Conservation (phyloP, 495 filamentous ascomycete genomes). For the Aspergillus coremiiformis region DNA sequence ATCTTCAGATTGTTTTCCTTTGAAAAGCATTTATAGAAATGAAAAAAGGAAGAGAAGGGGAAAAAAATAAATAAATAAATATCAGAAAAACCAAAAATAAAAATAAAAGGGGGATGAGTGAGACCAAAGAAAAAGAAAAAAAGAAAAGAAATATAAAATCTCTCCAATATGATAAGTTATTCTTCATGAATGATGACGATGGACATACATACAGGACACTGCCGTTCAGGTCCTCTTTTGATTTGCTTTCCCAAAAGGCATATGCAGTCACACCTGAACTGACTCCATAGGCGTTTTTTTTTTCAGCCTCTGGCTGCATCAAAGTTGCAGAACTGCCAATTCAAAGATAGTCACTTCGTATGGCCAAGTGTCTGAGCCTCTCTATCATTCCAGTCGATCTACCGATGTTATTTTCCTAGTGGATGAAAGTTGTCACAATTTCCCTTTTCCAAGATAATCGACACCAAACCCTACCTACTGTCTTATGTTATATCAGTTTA, state of each 20-base stretch:
- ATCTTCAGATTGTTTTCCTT: too few species aligned
- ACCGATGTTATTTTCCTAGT: background rate
- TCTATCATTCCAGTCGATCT: background rate
- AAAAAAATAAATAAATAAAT: background rate
- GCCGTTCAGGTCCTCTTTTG: background rate
- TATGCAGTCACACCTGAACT: background rate
- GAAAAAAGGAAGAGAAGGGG: background rate
- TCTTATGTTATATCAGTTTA: too few species aligned
- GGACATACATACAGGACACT: background rate
- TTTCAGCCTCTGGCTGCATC: constrained; percentile 15
- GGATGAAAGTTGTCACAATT: too few species aligned
- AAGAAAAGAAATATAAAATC: too few species aligned
- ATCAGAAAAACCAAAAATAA: too few species aligned
- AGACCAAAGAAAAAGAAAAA: too few species aligned
- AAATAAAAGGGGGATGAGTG: too few species aligned
- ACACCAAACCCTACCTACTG: too few species aligned
- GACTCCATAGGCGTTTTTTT: background rate
- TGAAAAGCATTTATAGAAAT: background rate
- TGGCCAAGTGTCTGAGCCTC: constrained; percentile 9
- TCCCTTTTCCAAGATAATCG: background rate
- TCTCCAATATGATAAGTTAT: too few species aligned
- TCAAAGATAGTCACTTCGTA: background rate
- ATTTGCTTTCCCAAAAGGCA: background rate
- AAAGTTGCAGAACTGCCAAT: constrained; percentile 7
- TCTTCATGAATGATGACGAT: background rate